These are phyloP conservation scores for Micractinium conductrix DNA, from an alignment of 139 green algal species.

Conservation along the genomic window DNA sequence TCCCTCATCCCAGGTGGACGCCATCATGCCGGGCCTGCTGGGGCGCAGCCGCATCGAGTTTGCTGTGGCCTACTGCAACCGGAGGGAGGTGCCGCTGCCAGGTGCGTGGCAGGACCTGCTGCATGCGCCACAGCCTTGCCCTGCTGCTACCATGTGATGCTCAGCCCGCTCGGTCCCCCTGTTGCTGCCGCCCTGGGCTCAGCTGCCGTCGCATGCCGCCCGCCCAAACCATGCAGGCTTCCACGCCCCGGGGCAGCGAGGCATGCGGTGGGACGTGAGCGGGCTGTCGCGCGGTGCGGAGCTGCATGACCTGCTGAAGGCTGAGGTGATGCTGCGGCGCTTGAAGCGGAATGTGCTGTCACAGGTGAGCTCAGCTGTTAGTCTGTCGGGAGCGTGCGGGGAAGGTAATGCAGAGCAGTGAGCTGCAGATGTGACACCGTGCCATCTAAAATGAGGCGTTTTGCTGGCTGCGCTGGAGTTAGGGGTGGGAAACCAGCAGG, in stretches of 20 bases:
- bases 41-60: constrained; percentile 80
- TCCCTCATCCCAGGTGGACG: constrained; percentile 84
- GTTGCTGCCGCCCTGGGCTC: neutral
- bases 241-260: neutral
- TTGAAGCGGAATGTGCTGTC: constrained; percentile 92
- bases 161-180: too few relatives aligned
- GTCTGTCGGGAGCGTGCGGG: neutral
- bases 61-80: constrained; percentile 74
- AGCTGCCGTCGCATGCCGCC: too few relatives aligned
- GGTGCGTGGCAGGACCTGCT: neutral
- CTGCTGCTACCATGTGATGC: neutral
- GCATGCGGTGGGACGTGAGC: constrained; percentile 59
- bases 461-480: too few relatives aligned
- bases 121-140: neutral
- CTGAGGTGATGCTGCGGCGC: constrained; percentile 89
- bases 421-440: too few relatives aligned
- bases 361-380: constrained; percentile 38
- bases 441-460: too few relatives aligned
- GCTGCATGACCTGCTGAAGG: constrained; percentile 89
- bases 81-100: constrained; percentile 62
- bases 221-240: neutral
- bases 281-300: constrained; percentile 72
- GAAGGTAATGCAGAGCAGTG: too few relatives aligned
- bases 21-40: constrained; percentile 81
- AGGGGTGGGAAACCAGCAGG: too few relatives aligned